Percentiles rank a stretch among this genome's conserved stretches.
Evolutionary conservation across 768 basidiomycete species (phyloP).

Genomic region (Clavulina sp.): DNA sequence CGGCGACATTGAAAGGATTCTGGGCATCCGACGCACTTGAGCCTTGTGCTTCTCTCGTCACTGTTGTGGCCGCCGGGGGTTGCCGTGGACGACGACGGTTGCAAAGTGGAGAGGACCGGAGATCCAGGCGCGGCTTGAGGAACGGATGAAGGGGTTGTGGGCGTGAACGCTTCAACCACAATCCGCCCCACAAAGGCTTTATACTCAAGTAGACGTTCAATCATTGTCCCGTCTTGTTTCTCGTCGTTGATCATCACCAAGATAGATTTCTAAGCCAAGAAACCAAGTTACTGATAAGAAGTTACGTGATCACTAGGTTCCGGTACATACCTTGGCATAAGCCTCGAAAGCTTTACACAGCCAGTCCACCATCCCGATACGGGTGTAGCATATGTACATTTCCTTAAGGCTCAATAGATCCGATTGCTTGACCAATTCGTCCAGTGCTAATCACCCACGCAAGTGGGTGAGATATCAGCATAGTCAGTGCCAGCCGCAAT

Average conservation of each 20-base stretch:
- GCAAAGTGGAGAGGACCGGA: no score
- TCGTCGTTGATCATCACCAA: conserved; percentile 46
- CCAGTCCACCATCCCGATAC: conserved; percentile 35
- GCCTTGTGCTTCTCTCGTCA: conserved; percentile 5
- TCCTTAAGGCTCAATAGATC: conserved; percentile 27
- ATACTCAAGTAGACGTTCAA: conserved; percentile 49
- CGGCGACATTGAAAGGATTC: conserved; percentile 38
- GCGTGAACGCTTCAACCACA: conserved; percentile 34
- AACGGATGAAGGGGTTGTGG: not conserved
- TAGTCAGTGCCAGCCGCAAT: no score
- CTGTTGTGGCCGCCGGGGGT: no score
- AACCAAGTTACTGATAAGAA: not conserved
- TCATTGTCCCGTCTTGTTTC: conserved; percentile 57
- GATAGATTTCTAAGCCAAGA: conserved; percentile 31
- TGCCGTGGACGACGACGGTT: no score
- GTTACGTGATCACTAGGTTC: not conserved
- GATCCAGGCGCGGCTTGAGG: conserved; percentile 3
- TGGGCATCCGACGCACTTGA: conserved; percentile 20
- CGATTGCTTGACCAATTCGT: no score
- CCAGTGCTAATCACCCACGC: no score
- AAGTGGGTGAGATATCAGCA: no score
- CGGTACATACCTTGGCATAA: conserved; percentile 34
- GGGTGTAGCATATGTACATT: conserved; percentile 45
- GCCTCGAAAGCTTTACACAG: conserved; percentile 45
- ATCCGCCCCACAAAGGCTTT: conserved; percentile 39